These are phyloP conservation scores for Macaranga tanarius DNA, from an alignment of 441 rosid species.

Conservation along the genomic window DNA sequence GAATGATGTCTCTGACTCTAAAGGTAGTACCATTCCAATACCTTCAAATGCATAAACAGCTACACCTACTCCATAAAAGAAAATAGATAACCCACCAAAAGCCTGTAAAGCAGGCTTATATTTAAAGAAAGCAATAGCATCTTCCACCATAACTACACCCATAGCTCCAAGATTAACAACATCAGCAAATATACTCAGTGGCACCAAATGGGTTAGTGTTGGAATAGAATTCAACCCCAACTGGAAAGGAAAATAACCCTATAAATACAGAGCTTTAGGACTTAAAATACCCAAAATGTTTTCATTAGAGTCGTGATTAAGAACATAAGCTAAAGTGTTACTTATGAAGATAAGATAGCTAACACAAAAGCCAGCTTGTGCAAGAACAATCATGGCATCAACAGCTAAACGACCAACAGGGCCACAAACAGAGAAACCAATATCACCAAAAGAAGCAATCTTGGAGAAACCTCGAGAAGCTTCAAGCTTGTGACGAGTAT, in stretches of 20 bases:
- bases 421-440: conserved; percentile 71
- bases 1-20: conserved; percentile 61
- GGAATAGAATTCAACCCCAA: conserved; percentile 73
- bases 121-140: conserved; percentile 37
- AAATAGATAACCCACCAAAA: conserved; percentile 56
- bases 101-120: conserved; percentile 48
- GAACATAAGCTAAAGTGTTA: conserved; percentile 41
- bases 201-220: conserved; percentile 76
- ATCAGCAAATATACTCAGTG: conserved; percentile 81
- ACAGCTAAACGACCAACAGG: conserved; percentile 50
- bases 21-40: conserved; percentile 70
- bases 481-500: conserved; percentile 66
- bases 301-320: conserved; percentile 24
- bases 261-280: conserved; percentile 52
- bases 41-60: conserved; percentile 74
- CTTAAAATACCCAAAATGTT: conserved; percentile 39
- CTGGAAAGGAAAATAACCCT: conserved; percentile 78
- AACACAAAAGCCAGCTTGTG: conserved; percentile 66
- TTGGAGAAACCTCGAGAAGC: conserved; percentile 41
- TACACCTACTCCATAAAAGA: conserved; percentile 78
- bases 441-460: conserved; percentile 70
- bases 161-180: conserved; percentile 74
- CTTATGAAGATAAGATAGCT: conserved; percentile 45
- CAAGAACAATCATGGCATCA: conserved; percentile 48
- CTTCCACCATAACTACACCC: conserved; percentile 71